Evolutionary conservation across 1,284 basidiomycete genomes (phyloP), one percentile per base, ranked within the genome.

Genomic region (Cerrena zonata): DNA sequence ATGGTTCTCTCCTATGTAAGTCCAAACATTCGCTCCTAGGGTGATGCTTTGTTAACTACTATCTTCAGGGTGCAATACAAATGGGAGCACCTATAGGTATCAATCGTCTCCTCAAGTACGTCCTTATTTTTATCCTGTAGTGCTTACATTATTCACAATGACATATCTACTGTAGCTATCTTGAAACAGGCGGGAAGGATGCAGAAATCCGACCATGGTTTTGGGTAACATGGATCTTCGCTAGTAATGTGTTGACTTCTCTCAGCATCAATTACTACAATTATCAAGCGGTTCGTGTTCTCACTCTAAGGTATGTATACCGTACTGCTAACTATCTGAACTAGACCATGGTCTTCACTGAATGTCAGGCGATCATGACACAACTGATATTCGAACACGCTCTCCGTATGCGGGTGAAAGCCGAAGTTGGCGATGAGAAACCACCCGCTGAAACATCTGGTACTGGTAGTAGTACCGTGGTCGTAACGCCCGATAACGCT

Each of bases 301-400:
- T 42, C 47, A 26, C 12, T 21, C 15, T 36, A 15, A 11, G 30
- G 10, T 34, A 25, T 27, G 10, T 26, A n/a, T 36, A n/a, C n/a
- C n/a, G 21, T 38, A 24, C 36, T 4, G 0, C 2, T 40, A 3
- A 41, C 44, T 11, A 12, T 25, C 4, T 26, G 2, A 11, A 23
- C 13, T 37, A 69, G 65, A 79, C 74, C 1, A 65, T 71, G n/a
- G 69, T 69, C 10, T 65, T 80, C 5, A 78, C 82, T 13, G 76
- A 77, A 40, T 61, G 68, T 5, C 82, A 89, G 62, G 75, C 75
- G 2, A 75, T 90, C 47, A 69, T 89, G 47, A 86, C 84, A 0
- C 78, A 87, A 56, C 73, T 88, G 3, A 67, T 89, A 4, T 86
- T 88, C 59, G 82, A 86, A 52, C 86, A 88, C 57, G 71, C 84